Evolutionary conservation across 768 basidiomycete species (phyloP).

Genomic region (Gymnopilus junonius): DNA sequence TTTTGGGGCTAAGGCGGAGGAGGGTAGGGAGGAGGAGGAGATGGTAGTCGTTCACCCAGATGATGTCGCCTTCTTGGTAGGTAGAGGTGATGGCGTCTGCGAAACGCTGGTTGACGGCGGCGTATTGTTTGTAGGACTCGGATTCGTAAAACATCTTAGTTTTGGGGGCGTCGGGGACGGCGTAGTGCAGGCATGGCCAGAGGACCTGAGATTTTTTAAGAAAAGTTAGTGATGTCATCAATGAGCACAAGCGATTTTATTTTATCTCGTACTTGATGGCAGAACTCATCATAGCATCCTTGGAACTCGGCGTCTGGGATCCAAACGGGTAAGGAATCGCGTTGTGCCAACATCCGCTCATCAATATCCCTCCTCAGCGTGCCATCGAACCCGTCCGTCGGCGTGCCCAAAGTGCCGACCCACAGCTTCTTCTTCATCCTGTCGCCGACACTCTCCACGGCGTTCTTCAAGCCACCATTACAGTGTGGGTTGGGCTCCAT

Average conservation of each 20-base stretch:
- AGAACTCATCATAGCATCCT: conserved; percentile 84
- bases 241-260: not conserved
- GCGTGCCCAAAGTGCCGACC: conserved; percentile 78
- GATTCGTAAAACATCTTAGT: conserved; percentile 83
- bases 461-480: conserved; percentile 87
- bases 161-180: conserved; percentile 86
- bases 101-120: conserved; percentile 88
- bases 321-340: conserved; percentile 65
- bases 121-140: conserved; percentile 83
- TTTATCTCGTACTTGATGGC: conserved; percentile 67
- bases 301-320: conserved; percentile 81
- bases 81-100: conserved; percentile 81
- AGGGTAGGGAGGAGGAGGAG: conserved; percentile 91
- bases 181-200: conserved; percentile 89
- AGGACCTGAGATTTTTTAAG: conserved; percentile 62
- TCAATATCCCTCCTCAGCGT: conserved; percentile 62
- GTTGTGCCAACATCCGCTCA: conserved; percentile 44
- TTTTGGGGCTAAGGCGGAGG: conserved; percentile 68
- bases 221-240: not conserved
- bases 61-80: conserved; percentile 89
- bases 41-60: conserved; percentile 96
- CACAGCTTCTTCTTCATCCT: conserved; percentile 53
- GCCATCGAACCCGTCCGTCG: conserved; percentile 67
- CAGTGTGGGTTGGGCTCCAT: conserved; percentile 68
- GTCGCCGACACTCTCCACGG: conserved; percentile 68